Base-by-base conservation (phyloP, 1,139 yeast genomes). In the Taiozyma sp. region DNA sequence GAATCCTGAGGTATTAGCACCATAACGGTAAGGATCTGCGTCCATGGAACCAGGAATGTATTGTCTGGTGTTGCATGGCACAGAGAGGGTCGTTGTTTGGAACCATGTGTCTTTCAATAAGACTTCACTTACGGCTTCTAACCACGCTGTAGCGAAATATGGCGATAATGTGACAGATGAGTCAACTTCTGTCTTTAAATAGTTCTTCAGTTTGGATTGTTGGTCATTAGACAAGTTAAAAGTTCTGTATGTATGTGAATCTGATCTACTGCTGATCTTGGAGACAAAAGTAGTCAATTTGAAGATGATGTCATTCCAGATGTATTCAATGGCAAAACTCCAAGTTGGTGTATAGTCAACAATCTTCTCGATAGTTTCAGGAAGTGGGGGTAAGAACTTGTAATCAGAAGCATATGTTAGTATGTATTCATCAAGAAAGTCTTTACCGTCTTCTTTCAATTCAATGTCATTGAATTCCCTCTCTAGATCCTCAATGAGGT, bases 21-120 rank as follows among this genome's bases (percentile, higher is more conserved):
- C 62, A 43, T 52, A 59, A 42, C 51, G 54, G 32, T 44, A 54
- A 16, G 28, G 32, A 19, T 52, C 55, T 4, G 29, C 7, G 14
- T 55, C 56, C 5, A 40, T 24, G 3, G 53, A 50, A 1, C 49
- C 6, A 2, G 54, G 51, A 2, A 56, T 8, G 32, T 28, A 56
- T 42, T 53, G 53, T 45, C 62, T 51, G 22, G 60, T 42, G 39
- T 59, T 52, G 43, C 56, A 52, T 11, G 61, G 55, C 6, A 54
- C 47, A 8, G 59, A 50, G 28, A 56, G 28, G 41, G 57, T 57
- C 2, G 53, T 46, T 6, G 54, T 13, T 13, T 51, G 45, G 9
- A 53, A 32, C 46, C 46, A 53, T 3, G 48, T 24, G 7, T 49
- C 34, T 3, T 34, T 16, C 1, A 50, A 45, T 0, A 53, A 3